Base-by-base conservation (phyloP, 768 basidiomycete genomes). In the Termitomyces eurrhizus region DNA sequence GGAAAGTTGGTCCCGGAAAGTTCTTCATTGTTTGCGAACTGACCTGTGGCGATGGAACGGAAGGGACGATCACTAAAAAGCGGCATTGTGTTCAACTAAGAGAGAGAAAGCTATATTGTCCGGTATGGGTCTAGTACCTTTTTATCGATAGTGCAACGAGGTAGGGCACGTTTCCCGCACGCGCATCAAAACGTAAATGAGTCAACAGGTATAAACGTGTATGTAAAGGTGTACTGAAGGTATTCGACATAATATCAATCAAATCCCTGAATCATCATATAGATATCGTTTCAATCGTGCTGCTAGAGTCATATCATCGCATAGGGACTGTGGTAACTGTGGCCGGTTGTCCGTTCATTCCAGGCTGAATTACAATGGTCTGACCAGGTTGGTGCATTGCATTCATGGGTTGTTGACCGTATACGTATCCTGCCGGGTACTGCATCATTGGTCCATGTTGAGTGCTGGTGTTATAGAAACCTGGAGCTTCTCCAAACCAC, bases 401-500 rank as follows among this genome's bases (percentile, higher is more conserved):
- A 77, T 46, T 44, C 54, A 59, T 78, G 56, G 84, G 71, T 58
- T 79, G 72, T 65, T 70, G 73, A 35, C 69, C 73, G 57, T 73
- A 73, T 37, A 62, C 64, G 35, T 67, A 66, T 35, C 66, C 67
- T 42, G 69, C 67, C 26, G 67, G 69, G 63, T 73, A 69, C 57
- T 70, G 66, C 39, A 68, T 53, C 65, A 71, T 67, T 24, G 61
- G 59, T 46, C 64, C 66, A 49, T 68, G 72, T 36, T 69, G 67
- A 2, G 75, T 76, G 54, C 81, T 80, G 3, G 75, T 76, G 53
- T 82, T 81, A 59, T 81, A 82, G 67, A 84, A 87, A 42, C 86
- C 87, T 26, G 88, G 88, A 64, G 76, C 75, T 76, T 92, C 85
- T 51, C 84, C 84, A 66, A 87, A 92, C 90, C 90, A 92, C 1